Conservation (phyloP, 495 filamentous ascomycete genomes). For the Hapsidospora chrysogenum region DNA sequence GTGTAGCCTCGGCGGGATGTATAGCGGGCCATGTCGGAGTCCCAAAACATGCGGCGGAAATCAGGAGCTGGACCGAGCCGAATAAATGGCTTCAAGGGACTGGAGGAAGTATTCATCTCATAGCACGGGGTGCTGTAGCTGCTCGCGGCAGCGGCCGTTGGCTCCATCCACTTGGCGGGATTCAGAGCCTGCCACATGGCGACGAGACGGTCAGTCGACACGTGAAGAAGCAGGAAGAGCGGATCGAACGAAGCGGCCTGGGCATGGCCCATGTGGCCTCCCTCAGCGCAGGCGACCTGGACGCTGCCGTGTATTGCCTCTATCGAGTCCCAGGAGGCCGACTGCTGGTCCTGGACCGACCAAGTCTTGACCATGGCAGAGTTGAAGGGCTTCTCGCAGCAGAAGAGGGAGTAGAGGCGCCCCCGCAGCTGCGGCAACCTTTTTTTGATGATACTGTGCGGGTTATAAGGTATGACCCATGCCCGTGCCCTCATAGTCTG, state of each 20-base stretch:
- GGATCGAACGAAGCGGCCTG: conserved; percentile 59
- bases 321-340: conserved; percentile 32
- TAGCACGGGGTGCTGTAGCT: conserved; percentile 35
- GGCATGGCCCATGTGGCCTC: conserved; percentile 48
- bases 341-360: conserved; percentile 16
- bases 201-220: conserved; percentile 50
- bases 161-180: conserved; percentile 36
- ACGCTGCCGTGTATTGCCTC: conserved; percentile 50
- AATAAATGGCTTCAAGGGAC: conserved; percentile 30
- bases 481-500: conserved; percentile 33
- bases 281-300: conserved; percentile 35
- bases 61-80: too few relatives aligned
- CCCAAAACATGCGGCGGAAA: conserved; percentile 30
- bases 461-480: too few relatives aligned
- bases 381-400: conserved; percentile 37
- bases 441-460: conserved; percentile 13
- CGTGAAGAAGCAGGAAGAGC: conserved; percentile 53
- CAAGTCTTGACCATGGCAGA: conserved; percentile 41
- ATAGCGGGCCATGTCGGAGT: conserved; percentile 23
- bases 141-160: conserved; percentile 22
- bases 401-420: conserved; percentile 43
- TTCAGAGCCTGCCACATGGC: conserved; percentile 59
- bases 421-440: conserved; percentile 23
- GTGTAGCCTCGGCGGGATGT: conserved; percentile 38
- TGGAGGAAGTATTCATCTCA: conserved; percentile 19